These are phyloP conservation scores for Botryosphaeria dothidea DNA, from an alignment of 2,329 filamentous ascomycete species.

Conservation along the genomic window DNA sequence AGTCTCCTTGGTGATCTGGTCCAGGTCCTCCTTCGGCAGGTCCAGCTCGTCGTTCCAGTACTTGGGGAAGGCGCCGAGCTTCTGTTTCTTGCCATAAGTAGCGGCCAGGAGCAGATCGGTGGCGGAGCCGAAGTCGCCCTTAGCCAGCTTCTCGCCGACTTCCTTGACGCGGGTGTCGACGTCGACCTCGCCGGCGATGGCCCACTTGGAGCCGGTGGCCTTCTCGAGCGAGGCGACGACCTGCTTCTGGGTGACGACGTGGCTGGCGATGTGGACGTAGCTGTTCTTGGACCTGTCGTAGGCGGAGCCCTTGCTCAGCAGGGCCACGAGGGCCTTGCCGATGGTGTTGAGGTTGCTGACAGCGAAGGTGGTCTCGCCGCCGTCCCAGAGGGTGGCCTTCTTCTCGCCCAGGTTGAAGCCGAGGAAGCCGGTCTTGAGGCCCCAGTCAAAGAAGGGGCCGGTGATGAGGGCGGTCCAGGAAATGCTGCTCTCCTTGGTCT, in stretches of 20 bases:
- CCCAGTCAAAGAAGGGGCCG: slow-evolving; percentile 65
- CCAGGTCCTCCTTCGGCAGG: slow-evolving; percentile 41
- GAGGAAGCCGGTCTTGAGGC: slow-evolving; percentile 51
- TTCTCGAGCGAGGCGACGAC: slow-evolving; percentile 57
- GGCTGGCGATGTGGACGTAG: slow-evolving; percentile 59
- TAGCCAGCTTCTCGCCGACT: slow-evolving; percentile 37
- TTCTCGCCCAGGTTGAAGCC: slow-evolving; percentile 53
- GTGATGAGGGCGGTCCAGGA: slow-evolving; percentile 62
- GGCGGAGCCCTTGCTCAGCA: slow-evolving; percentile 47
- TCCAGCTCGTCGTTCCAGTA: slow-evolving; percentile 46
- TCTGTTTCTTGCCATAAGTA: slow-evolving; percentile 24
- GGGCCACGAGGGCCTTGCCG: slow-evolving; percentile 52
- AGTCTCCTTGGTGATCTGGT: slow-evolving; percentile 20
- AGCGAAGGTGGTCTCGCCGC: slow-evolving; percentile 55
- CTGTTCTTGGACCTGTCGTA: slow-evolving; percentile 47
- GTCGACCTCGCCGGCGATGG: slow-evolving; percentile 43
- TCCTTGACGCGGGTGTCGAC: slow-evolving; percentile 28
- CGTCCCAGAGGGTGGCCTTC: slow-evolving; percentile 58
- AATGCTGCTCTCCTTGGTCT: slow-evolving; percentile 47
- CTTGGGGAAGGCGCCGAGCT: slow-evolving; percentile 29
- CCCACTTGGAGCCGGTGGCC: slow-evolving; percentile 53
- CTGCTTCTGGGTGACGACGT: slow-evolving; percentile 60
- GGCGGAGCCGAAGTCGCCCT: slow-evolving; percentile 35
- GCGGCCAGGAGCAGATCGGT: slow-evolving; percentile 25
- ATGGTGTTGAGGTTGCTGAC: slow-evolving; percentile 55